Base-by-base conservation (phyloP, 2,329 filamentous ascomycete genomes). In the Aspergillus amoenus region DNA sequence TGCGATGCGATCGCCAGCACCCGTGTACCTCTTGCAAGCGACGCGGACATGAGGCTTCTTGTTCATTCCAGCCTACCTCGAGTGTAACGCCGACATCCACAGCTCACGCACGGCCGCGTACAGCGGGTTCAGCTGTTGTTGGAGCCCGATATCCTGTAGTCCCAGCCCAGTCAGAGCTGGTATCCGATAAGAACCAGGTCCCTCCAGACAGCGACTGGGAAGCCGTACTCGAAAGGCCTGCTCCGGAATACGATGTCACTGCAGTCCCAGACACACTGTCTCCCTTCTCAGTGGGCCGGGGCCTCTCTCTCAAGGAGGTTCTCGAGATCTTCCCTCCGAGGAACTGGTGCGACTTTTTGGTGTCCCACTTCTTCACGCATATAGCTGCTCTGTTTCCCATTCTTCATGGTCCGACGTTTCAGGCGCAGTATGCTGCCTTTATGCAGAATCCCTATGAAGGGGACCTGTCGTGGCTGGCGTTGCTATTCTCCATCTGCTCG, bases 401-500 rank as follows among this genome's bases (percentile, higher is more conserved):
- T 42, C 55, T 57, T 1, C 55, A 57, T 30, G 48, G 55, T 2
- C 48, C 55, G n/a, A 52, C 55, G 1, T 57, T 57, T 17, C 55
- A 57, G 18, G 13, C 13, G 18, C 48, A 57, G 12, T 57, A 57
- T 21, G 42, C 21, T 4, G n/a, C 22, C 6, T 52, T 57, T 24
- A 40, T 18, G 39, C 45, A 63, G 21, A 43, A 56, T 3, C 65
- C 66, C 4, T 32, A 32, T 17, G 52, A 64, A 4, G 59, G 62
- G 3, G 60, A 68, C 3, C 54, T 70, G 1, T 59, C 69, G 6
- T 72, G 67, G 64, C 56, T 73, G 24, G 68, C 68, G 7, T 52
- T 73, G 7, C 55, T 73, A 0, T 71, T 69, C 46, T 56, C 66
- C 0, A 59, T 71, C 9, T 63, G 66, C 17, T 64, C 66, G 4